Evolutionary conservation across 2,329 filamentous ascomycete genomes (phyloP), one percentile per base, ranked within the genome.

Genomic region (Decorospora gaudefroyi): DNA sequence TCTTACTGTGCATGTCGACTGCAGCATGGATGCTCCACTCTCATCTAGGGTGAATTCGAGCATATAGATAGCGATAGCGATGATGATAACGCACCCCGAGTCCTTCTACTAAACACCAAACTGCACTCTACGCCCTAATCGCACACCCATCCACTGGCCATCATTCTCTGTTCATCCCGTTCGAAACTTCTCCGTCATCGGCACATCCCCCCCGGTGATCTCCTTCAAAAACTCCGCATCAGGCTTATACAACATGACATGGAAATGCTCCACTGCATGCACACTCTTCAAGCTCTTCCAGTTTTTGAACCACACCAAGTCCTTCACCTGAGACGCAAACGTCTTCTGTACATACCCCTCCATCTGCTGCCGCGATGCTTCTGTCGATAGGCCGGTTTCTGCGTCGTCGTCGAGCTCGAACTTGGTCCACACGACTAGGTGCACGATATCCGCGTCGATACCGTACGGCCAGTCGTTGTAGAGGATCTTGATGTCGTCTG

Each of bases 401-500:
- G 81, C 69, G 58, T 93, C 85, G 44, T 90, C 87, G 39, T 83
- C 78, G 16, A 96, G 75, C 33, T 80, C 77, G 62, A 95, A 96
- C 70, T 96, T 96, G 33, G 88, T 93, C 92, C 92, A 97, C 9
- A 96, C 83, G 4, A 96, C 88, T 2, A 96, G 76, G 67, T 96
- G 92, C 11, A 88, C 81, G 53, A 96, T 91, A 37, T 80, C 78
- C 32, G 75, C 65, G 59, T 93, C 89, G 39, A 96, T 77, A 0
- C 89, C 90, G 63, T 96, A 97, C 0, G 92, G 92, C 88, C 90
- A 96, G 76, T 97, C 91, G 65, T 97, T 97, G 72, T 81, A 82
- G 27, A 96, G 70, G 33, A 95, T 84, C 68, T 84, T 90, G 59
- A 85, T 73, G 62, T 93, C 86, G 32, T 73, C 77, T 78, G 32